Base-by-base conservation (phyloP, 371 early-diverging fungal species). In the Apophysomyces trapeziformis region DNA sequence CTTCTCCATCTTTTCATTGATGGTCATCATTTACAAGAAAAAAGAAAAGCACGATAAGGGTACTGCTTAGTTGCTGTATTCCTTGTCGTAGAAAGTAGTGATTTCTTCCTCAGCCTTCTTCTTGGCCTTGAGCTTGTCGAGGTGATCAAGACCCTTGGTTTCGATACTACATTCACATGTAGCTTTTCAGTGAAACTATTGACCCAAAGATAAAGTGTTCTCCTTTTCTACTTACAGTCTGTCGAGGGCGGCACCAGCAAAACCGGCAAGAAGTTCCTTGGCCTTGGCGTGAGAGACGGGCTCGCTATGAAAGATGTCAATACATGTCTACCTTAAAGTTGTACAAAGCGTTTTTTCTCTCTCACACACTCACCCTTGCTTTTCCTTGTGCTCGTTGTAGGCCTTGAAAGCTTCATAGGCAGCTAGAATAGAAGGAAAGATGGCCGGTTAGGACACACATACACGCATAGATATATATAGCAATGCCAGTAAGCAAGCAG, bases 261-360 rank as follows among this genome's bases (percentile, higher is more conserved):
- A 71, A 58, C 76, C 84, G 71, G 85, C 83, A 54, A 87, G 72
- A 46, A 87, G 58, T 47, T 81, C 76, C 80, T 81, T 85, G 68
- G 82, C 83, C 45, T 58, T 70, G 6, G 77, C 72, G 58, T 86
- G 87, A 16, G 68, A 70, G 21, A 50, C 58, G 54, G 82, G 85
- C 61, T 82, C 70, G 54, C 82, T 65, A 44, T 58, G 32, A 8
- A 41, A 41, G 4, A 13, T 11, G 13, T 11, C 11, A 41, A 41
- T 11, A 32, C 35, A 60, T 47, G 44, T 12, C n/a, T 26, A 2
- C 32, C 2, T 26, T 2, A 26, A 44, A 26, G 13, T 41, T 38
- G n/a, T 32, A 7, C 32, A 26, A 26, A 26, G 14, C 43, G 9
- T 7, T 16, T 58, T 58, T 12, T 35, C 36, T 18, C 11, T 45